Evolutionary conservation across 257 asterid species (phyloP).

Genomic region (Ehretia macrophylla): DNA sequence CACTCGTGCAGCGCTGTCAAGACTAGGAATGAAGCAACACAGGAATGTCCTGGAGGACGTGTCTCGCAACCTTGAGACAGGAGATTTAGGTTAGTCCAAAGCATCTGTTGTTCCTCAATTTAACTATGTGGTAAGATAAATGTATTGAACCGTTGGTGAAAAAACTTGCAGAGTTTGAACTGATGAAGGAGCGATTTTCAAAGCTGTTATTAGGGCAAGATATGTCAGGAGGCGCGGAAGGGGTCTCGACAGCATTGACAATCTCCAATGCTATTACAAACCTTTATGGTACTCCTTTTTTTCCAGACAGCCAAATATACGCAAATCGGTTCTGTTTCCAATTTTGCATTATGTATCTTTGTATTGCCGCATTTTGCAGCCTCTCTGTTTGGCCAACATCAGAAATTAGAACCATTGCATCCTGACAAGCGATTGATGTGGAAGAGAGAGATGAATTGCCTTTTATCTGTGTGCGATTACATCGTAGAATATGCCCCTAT

Average conservation of each 20-base stretch:
- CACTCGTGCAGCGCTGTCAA: conserved; percentile 48
- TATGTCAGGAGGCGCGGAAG: conserved; percentile 94
- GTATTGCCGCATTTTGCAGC: conserved; percentile 34
- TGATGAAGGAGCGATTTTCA: conserved; percentile 93
- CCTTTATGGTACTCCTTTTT: conserved; percentile 56
- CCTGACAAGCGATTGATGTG: conserved; percentile 67
- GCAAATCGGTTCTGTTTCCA: neutral
- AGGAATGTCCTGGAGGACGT: conserved; percentile 41
- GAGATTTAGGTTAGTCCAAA: conserved; percentile 53
- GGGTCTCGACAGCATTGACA: conserved; percentile 71
- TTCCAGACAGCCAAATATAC: neutral
- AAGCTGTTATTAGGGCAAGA: conserved; percentile 81
- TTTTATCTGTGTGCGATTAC: conserved; percentile 69
- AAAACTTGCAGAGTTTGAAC: conserved; percentile 51
- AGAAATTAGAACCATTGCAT: conserved; percentile 66
- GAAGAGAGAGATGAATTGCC: conserved; percentile 85
- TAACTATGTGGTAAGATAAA: neutral
- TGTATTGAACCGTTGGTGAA: conserved; percentile 5
- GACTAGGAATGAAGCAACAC: conserved; percentile 61
- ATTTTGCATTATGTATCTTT: neutral
- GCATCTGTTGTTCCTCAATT: neutral
- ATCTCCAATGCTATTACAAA: conserved; percentile 87
- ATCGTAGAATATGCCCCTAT: conserved; percentile 62
- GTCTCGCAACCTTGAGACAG: conserved; percentile 21
- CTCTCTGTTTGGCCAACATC: conserved; percentile 75